Base-by-base conservation (phyloP, 257 asterid genomes). In the Capsicum pubescens region DNA sequence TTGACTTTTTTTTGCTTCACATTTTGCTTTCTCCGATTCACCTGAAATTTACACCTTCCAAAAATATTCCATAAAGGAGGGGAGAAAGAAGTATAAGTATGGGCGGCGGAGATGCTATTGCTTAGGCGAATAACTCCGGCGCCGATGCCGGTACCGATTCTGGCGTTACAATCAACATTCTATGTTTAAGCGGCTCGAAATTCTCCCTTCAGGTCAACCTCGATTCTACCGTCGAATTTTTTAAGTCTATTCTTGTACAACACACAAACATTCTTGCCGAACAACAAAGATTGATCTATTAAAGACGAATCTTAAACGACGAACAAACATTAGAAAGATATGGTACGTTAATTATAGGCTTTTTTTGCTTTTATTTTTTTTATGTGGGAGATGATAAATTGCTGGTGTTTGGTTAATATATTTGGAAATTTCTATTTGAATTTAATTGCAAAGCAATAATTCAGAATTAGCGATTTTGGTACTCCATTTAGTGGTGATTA, bases 301-400 rank as follows among this genome's bases (percentile, higher is more conserved):
- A 89, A 60, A 94, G 95, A 36, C 92, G 95, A 89, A 89, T 92
- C 87, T 80, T 92, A 80, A 91, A 92, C 84, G 94, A 91, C 58
- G 94, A 92, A 66, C 94, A 91, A 84, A 90, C 93, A 83, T 89
- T 92, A 13, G 76, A 44, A 61, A 90, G 91, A 87, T 90, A 88
- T 68, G 94, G 95, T 92, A 90, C 12, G 78, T 39, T 39, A 69
- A 0, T 16, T 69, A 69, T 42, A 69, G 78, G 1, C 0, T 69
- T 26, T 68, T 60, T 1, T 1, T 36, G 44, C 44, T 39, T 39
- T 39, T 3, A 39, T 3, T 26, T 7, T 17, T 66, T 15, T 4
- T 2, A 74, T 74, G 42, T 3, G 3, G 7, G 61, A 74, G 10
- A 15, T 21, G 80, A 50, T 74, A 6, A 50, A 48, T 26, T 48